A percentile compares a stretch with the other conserved stretches of the same genome.
phyloP scores from a whole-genome alignment of 2,329 filamentous ascomycete species.

The Aspergillus calidoustus region DNA sequence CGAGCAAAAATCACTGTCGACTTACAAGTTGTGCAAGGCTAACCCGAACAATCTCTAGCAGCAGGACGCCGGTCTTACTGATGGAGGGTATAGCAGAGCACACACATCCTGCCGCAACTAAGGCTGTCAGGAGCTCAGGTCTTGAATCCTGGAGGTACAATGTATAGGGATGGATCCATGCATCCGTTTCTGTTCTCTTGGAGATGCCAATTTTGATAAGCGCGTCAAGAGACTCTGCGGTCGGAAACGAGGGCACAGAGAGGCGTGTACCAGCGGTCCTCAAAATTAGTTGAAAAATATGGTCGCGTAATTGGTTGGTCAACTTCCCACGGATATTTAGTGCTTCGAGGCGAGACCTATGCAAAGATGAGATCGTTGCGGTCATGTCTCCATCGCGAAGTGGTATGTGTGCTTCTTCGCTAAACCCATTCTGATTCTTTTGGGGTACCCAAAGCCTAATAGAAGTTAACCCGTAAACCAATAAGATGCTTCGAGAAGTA shows the following conservation, averaged over 20 bases:
- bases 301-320: conserved; percentile 2
- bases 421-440: conserved; percentile 13
- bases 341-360: conserved; percentile 10
- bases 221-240: conserved; percentile 10
- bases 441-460: conserved; percentile 10
- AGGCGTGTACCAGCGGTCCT: conserved; percentile 2
- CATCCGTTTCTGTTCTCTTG: conserved; percentile 12
- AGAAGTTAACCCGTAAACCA: neutral
- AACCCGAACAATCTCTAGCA: conserved; percentile 10
- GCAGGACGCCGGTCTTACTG: conserved; percentile 10
- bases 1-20: no score
- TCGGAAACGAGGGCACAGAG: conserved; percentile 14
- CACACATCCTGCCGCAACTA: conserved; percentile 11
- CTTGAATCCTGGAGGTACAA: conserved; percentile 4
- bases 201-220: conserved; percentile 13
- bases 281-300: conserved; percentile 9
- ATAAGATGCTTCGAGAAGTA: neutral
- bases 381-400: conserved; percentile 11
- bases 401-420: conserved; percentile 4
- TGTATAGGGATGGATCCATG: conserved; percentile 16
- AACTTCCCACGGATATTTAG: conserved; percentile 12
- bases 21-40: conserved; percentile 12
- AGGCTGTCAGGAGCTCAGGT: conserved; percentile 6
- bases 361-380: conserved; percentile 7
- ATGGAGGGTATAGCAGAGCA: conserved; percentile 11